Conservation (phyloP, 345 rosid genomes). For the Microthlaspi erraticum region DNA sequence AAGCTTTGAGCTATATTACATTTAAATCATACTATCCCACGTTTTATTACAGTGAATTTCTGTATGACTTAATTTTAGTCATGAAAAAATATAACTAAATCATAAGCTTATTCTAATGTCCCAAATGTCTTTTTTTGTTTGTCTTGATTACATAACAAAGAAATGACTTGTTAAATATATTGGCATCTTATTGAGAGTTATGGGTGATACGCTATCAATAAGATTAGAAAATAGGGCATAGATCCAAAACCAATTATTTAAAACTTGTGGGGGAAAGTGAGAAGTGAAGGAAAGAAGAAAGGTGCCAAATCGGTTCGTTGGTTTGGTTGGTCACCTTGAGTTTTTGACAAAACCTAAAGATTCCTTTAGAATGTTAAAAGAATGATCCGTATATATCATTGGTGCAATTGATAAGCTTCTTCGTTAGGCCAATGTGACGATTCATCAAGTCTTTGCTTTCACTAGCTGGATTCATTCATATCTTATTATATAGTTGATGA, state of each 20-base stretch:
- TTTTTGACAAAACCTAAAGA: slow-evolving; percentile 37
- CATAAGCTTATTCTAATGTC: slow-evolving; percentile 1
- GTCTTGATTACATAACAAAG: slow-evolving; percentile 14
- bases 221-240: slow-evolving; percentile 10
- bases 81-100: slow-evolving; percentile 1
- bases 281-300: slow-evolving; percentile 35
- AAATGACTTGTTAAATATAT: background rate
- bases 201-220: background rate
- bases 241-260: slow-evolving; percentile 9
- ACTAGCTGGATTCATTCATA: slow-evolving; percentile 4
- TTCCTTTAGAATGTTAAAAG: slow-evolving; percentile 16
- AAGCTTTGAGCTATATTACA: slow-evolving; percentile 17
- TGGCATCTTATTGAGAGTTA: background rate
- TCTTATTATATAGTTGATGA: slow-evolving; percentile 14
- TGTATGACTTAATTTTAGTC: slow-evolving; percentile 22
- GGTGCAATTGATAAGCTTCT: slow-evolving; percentile 24
- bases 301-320: slow-evolving; percentile 32
- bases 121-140: slow-evolving; percentile 3
- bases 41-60: slow-evolving; percentile 19
- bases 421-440: slow-evolving; percentile 36
- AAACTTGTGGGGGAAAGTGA: slow-evolving; percentile 22
- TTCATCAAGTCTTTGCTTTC: slow-evolving; percentile 16
- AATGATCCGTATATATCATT: slow-evolving; percentile 3
- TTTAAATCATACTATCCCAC: background rate
- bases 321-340: slow-evolving; percentile 38